Evolutionary conservation across 495 filamentous ascomycete genomes (phyloP).

Genomic region (Aspergillus sclerotioniger): DNA sequence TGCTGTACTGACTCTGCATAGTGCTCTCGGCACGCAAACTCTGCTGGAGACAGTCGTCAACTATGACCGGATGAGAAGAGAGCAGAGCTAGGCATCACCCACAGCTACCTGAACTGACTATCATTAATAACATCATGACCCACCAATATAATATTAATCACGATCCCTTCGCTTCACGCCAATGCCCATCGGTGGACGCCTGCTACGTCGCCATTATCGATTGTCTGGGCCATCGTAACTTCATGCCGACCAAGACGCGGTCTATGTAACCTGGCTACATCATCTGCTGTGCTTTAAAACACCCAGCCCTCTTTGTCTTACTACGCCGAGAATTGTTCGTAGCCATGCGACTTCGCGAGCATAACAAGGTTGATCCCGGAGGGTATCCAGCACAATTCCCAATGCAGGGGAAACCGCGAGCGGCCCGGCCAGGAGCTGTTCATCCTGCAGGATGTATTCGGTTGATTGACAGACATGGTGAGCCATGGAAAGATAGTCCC

Average conservation of each 20-base stretch:
- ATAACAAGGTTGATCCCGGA: background rate
- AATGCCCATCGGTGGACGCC: too few species aligned
- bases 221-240: too few species aligned
- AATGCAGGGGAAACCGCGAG: conserved; percentile 17
- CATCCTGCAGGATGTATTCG: conserved; percentile 26
- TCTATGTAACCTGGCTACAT: background rate
- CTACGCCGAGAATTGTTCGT: background rate
- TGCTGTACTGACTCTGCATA: conserved; percentile 14
- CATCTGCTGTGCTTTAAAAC: background rate
- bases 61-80: conserved; percentile 24
- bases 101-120: too few species aligned
- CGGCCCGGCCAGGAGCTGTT: conserved; percentile 15
- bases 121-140: too few species aligned
- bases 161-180: too few species aligned
- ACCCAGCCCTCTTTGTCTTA: background rate
- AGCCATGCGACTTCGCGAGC: background rate
- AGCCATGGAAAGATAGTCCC: conserved; percentile 22
- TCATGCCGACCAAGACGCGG: too few species aligned
- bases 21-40: conserved; percentile 36
- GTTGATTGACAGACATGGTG: conserved; percentile 34
- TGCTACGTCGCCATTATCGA: too few species aligned
- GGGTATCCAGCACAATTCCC: conserved; percentile 13
- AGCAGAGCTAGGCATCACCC: background rate
- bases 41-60: conserved; percentile 36
- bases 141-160: too few species aligned